Percentiles rank a stretch among this genome's conserved stretches.
phyloP scores from a whole-genome alignment of 1,284 basidiomycete genomes.

The Austroboletus novae-zelandiae region DNA sequence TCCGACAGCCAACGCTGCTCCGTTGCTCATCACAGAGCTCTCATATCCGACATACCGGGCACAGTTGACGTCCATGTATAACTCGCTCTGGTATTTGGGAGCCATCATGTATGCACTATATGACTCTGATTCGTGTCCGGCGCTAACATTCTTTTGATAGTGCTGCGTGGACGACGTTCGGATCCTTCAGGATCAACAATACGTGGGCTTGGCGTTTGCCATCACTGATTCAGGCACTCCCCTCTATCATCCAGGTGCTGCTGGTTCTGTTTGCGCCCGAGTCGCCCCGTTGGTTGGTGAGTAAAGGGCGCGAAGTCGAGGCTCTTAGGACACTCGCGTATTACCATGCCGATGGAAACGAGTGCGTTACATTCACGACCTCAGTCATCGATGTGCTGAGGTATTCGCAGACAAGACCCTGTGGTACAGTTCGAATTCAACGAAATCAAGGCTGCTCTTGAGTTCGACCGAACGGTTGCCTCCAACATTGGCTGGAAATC shows the following conservation, averaged over 20 bases:
- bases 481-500: background rate
- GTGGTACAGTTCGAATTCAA: constrained; percentile 70
- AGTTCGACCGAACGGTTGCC: constrained; percentile 21
- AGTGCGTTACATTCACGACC: constrained; percentile 31
- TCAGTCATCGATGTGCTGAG: constrained; percentile 33
- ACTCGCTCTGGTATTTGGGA: constrained; percentile 78
- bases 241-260: constrained; percentile 60
- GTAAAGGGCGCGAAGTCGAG: constrained; percentile 60
- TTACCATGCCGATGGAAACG: constrained; percentile 70
- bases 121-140: background rate
- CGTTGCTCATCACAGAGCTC: constrained; percentile 75
- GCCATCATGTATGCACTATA: constrained; percentile 54
- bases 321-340: constrained; percentile 65
- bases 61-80: constrained; percentile 68
- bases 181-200: constrained; percentile 62
- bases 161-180: constrained; percentile 76
- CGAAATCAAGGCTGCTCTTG: constrained; percentile 71
- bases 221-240: constrained; percentile 63
- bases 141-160: constrained; percentile 27
- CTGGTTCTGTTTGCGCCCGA: constrained; percentile 66
- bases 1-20: constrained; percentile 56
- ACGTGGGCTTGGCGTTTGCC: constrained; percentile 79
- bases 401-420: constrained; percentile 59
- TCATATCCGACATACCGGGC: constrained; percentile 77
- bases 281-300: constrained; percentile 70